These are phyloP conservation scores for Delitschia confertaspora DNA, from an alignment of 495 filamentous ascomycete genomes.

Conservation along the genomic window DNA sequence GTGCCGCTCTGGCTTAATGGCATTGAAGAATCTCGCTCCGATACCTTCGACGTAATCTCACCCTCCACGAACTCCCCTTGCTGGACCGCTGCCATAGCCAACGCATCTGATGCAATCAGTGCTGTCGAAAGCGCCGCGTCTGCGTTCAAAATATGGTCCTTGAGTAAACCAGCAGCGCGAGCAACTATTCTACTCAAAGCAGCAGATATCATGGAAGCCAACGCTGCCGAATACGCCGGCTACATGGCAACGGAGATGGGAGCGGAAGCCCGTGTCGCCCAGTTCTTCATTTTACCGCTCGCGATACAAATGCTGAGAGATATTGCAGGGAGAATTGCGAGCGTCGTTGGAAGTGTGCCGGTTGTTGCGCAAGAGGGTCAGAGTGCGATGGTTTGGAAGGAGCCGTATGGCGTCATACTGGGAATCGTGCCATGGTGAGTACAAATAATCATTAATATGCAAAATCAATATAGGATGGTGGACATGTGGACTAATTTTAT, in stretches of 20 bases:
- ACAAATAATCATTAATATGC: neutral
- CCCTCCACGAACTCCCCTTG: constrained; percentile 54
- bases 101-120: constrained; percentile 48
- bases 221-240: constrained; percentile 50
- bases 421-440: constrained; percentile 65
- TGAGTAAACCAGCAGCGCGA: constrained; percentile 48
- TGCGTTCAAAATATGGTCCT: constrained; percentile 63
- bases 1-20: constrained; percentile 69
- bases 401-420: constrained; percentile 74
- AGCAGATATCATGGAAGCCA: constrained; percentile 53
- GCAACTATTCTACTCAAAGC: constrained; percentile 63
- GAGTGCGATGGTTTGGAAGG: constrained; percentile 60
- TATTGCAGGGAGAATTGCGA: constrained; percentile 55
- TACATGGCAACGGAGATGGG: constrained; percentile 65
- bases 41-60: constrained; percentile 57
- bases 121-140: constrained; percentile 56
- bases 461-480: neutral
- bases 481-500: neutral
- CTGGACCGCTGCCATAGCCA: constrained; percentile 53
- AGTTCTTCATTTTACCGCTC: constrained; percentile 48
- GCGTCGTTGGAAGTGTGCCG: constrained; percentile 53
- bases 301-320: constrained; percentile 54
- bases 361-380: constrained; percentile 42
- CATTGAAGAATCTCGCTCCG: constrained; percentile 48
- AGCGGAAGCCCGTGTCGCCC: constrained; percentile 32